Conservation (phyloP, 495 filamentous ascomycete genomes). For the Penicillium daleae region DNA sequence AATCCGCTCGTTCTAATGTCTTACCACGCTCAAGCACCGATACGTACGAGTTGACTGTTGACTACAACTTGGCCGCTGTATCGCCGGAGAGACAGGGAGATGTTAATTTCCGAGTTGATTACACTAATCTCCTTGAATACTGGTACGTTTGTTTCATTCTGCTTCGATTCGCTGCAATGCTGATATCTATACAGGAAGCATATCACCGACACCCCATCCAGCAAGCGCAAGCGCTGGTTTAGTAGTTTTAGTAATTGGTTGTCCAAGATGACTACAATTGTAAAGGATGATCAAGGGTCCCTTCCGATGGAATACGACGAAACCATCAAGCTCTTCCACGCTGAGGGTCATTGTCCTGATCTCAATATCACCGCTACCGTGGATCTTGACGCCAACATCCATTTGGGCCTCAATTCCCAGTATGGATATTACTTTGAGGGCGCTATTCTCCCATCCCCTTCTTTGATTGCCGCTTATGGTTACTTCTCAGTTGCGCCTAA, state of each 20-base stretch:
- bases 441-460: constrained; percentile 5
- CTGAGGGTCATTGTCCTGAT: neutral
- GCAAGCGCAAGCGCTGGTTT: constrained; percentile 12
- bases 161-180: no score
- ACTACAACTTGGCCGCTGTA: constrained; percentile 1
- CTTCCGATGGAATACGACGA: constrained; percentile 2
- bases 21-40: neutral
- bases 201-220: constrained; percentile 7
- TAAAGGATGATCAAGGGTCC: neutral
- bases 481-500: constrained; percentile 11
- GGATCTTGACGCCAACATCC: constrained; percentile 3
- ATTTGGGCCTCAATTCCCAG: neutral
- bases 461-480: constrained; percentile 6
- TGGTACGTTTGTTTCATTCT: neutral
- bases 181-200: neutral
- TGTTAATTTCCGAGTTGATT: constrained; percentile 13
- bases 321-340: constrained; percentile 9
- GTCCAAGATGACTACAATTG: constrained; percentile 10
- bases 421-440: constrained; percentile 19
- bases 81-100: neutral
- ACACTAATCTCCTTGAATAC: constrained; percentile 10
- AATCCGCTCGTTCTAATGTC: neutral
- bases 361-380: neutral
- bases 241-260: neutral
- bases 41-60: constrained; percentile 6